Conservation (phyloP, 345 rosid species). For the Brassica juncea region DNA sequence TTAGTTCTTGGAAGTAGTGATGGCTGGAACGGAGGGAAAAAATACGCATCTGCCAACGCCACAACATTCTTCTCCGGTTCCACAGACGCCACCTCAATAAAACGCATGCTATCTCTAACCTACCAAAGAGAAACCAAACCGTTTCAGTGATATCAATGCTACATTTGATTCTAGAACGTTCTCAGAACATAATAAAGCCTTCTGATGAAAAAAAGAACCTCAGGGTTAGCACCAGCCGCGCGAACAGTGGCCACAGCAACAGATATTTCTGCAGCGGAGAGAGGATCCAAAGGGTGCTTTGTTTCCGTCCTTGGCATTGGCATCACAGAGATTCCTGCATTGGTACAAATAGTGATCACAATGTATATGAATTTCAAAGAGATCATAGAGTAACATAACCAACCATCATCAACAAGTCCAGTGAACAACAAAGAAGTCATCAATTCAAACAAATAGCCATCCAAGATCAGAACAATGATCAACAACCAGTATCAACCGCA, state of each 20-base stretch:
- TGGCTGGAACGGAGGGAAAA: constrained; percentile 94
- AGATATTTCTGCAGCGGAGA: constrained; percentile 82
- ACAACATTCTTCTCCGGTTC: constrained; percentile 85
- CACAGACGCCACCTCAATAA: constrained; percentile 77
- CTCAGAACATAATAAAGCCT: neutral
- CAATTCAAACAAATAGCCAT: neutral
- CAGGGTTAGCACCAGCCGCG: constrained; percentile 91
- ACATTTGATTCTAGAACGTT: neutral
- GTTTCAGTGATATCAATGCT: constrained; percentile 10
- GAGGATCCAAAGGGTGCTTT: constrained; percentile 85
- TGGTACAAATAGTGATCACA: constrained; percentile 12
- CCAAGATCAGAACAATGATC: constrained; percentile 6
- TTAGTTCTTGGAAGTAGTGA: constrained; percentile 80
- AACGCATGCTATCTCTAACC: constrained; percentile 94
- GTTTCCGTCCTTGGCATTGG: constrained; percentile 81
- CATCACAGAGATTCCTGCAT: constrained; percentile 60
- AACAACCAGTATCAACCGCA: constrained; percentile 7
- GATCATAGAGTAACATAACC: neutral
- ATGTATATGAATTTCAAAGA: constrained; percentile 13
- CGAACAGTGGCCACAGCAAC: constrained; percentile 93
- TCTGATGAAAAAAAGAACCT: constrained; percentile 48
- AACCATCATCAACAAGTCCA: constrained; percentile 10
- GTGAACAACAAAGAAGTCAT: constrained; percentile 10
- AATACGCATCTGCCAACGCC: constrained; percentile 90
- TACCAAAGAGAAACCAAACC: constrained; percentile 38